Conservation (phyloP, 371 early-diverging fungal genomes). For the Rhizopus microsporus region DNA sequence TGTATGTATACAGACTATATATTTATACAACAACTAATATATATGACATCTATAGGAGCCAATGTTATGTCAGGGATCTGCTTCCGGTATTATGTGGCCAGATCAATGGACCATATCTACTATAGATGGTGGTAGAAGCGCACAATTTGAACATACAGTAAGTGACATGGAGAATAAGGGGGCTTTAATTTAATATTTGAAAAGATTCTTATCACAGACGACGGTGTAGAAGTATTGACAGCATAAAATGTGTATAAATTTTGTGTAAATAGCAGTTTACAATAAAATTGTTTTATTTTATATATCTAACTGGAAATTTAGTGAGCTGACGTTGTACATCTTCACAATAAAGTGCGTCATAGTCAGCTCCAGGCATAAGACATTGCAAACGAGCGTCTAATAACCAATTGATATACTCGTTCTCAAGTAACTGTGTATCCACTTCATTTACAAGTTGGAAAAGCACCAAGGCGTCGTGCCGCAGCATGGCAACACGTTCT, state of each 20-base stretch:
- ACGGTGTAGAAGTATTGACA: constrained; percentile 77
- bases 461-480: constrained; percentile 57
- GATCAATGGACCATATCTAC: constrained; percentile 90
- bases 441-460: constrained; percentile 59
- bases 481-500: constrained; percentile 57
- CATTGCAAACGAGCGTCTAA: constrained; percentile 57
- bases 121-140: constrained; percentile 81
- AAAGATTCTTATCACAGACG: constrained; percentile 62
- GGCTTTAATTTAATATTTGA: constrained; percentile 30
- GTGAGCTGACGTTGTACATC: constrained; percentile 25
- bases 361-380: constrained; percentile 17
- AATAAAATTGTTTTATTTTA: not conserved
- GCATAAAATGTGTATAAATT: not conserved
- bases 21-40: not conserved
- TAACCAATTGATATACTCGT: constrained; percentile 64
- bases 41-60: constrained; percentile 52
- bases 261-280: too few relatives aligned
- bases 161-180: constrained; percentile 6
- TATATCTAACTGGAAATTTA: constrained; percentile 9
- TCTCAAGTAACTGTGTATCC: constrained; percentile 54
- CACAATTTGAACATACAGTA: constrained; percentile 72
- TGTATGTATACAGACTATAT: constrained; percentile 21
- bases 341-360: constrained; percentile 17
- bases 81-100: constrained; percentile 75
- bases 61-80: constrained; percentile 79